phyloP scores from a whole-genome alignment of 1,284 basidiomycete species.

The Agroathelia rolfsii region DNA sequence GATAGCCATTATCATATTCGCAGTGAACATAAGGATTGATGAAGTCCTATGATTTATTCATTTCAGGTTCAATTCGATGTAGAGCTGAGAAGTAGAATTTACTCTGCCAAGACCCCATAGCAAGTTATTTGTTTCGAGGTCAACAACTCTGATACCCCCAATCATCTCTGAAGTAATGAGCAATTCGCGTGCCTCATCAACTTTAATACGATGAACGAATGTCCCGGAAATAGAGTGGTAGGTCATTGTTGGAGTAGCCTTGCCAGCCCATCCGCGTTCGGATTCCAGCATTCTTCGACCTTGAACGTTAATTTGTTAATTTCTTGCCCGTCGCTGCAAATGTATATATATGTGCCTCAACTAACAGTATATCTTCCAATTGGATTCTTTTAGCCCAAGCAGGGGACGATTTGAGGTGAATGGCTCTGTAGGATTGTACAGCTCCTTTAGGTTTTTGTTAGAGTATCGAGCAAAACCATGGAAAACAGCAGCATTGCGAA shows the following conservation, averaged over 20 bases:
- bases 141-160: conserved; percentile 48
- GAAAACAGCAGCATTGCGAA: conserved; percentile 38
- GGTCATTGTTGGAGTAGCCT: conserved; percentile 27
- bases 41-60: conserved; percentile 25
- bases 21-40: conserved; percentile 54
- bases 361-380: conserved; percentile 57
- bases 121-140: conserved; percentile 34
- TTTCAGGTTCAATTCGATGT: not conserved
- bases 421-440: no score
- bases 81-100: conserved; percentile 9
- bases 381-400: conserved; percentile 19
- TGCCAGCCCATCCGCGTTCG: conserved; percentile 46
- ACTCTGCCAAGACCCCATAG: conserved; percentile 51
- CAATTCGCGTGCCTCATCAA: conserved; percentile 49
- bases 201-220: conserved; percentile 60
- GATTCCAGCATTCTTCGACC: conserved; percentile 36
- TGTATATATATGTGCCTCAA: conserved; percentile 13
- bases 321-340: conserved; percentile 4
- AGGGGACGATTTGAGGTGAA: no score
- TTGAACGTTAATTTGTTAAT: conserved; percentile 18
- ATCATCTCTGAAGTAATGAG: conserved; percentile 43
- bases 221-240: conserved; percentile 24
- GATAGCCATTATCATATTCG: conserved; percentile 63
- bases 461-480: conserved; percentile 36
- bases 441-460: no score